phyloP scores from a whole-genome alignment of 108 stramenopile species.

The Cyclotella cryptica region DNA sequence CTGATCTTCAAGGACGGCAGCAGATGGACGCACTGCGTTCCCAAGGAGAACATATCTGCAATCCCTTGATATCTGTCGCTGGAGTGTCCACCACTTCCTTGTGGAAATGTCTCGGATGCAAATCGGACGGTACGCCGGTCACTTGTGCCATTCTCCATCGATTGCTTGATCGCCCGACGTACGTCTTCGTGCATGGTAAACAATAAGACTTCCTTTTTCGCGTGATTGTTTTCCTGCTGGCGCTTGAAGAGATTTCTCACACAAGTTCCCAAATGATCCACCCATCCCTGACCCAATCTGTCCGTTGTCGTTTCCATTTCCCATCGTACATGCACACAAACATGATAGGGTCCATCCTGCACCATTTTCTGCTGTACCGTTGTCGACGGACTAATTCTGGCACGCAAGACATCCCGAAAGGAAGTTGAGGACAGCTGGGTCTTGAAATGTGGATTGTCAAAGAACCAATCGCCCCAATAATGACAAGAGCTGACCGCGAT shows the following conservation, averaged over 20 bases:
- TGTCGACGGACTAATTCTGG: not conserved
- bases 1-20: constrained; percentile 1
- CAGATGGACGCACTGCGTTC: not conserved
- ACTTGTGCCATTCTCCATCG: not conserved
- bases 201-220: not conserved
- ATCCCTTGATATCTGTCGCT: constrained; percentile 8
- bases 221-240: not conserved
- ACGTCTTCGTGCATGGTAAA: constrained; percentile 27
- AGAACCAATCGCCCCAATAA: constrained; percentile 12
- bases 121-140: not conserved
- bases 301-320: not conserved
- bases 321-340: constrained; percentile 19
- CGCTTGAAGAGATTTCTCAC: constrained; percentile 4
- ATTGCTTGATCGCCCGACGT: constrained; percentile 1
- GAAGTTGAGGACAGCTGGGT: not conserved
- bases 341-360: constrained; percentile 14
- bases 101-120: constrained; percentile 5
- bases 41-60: constrained; percentile 23
- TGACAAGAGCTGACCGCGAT: constrained; percentile 11
- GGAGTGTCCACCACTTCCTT: not conserved
- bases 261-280: constrained; percentile 1
- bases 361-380: constrained; percentile 12
- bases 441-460: constrained; percentile 20
- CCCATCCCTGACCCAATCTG: constrained; percentile 3
- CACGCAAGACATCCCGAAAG: constrained; percentile 1